Conservation (phyloP, 2,329 filamentous ascomycete species). For the Trichophaea hybrida region DNA sequence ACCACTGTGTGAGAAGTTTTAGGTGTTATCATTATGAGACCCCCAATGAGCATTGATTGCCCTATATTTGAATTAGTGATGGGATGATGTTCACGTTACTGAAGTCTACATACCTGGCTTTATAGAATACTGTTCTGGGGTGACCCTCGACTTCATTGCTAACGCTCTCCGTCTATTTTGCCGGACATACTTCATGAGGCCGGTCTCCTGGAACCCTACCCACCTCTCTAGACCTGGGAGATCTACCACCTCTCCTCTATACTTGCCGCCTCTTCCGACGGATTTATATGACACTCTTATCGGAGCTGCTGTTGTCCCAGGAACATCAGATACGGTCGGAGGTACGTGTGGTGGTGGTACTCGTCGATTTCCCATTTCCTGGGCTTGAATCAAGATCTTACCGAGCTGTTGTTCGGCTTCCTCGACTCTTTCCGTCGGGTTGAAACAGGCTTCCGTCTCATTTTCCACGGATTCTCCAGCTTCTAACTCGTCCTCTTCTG, state of each 20-base stretch:
- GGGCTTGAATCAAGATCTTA: background rate
- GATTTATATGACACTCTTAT: conserved; percentile 78
- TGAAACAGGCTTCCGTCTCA: conserved; percentile 16
- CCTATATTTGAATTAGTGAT: conserved; percentile 30
- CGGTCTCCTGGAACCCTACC: conserved; percentile 31
- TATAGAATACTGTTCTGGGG: conserved; percentile 57
- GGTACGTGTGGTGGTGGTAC: conserved; percentile 2
- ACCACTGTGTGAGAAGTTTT: conserved; percentile 49
- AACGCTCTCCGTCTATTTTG: conserved; percentile 32
- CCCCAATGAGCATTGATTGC: conserved; percentile 70
- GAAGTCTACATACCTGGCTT: conserved; percentile 36
- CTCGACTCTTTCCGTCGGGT: conserved; percentile 6
- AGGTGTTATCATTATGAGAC: conserved; percentile 77
- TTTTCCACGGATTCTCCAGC: background rate
- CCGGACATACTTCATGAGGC: conserved; percentile 22
- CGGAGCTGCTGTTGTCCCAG: conserved; percentile 87
- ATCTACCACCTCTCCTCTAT: conserved; percentile 78
- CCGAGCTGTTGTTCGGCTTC: background rate
- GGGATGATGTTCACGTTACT: background rate
- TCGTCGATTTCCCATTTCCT: background rate
- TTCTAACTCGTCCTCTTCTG: conserved; percentile 1
- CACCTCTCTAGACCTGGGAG: conserved; percentile 65
- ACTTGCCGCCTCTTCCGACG: conserved; percentile 36
- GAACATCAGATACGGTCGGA: conserved; percentile 40
- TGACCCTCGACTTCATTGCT: conserved; percentile 63